Conservation (phyloP, 192 early-diverging fungal species). For the Coemansia sp. region DNA sequence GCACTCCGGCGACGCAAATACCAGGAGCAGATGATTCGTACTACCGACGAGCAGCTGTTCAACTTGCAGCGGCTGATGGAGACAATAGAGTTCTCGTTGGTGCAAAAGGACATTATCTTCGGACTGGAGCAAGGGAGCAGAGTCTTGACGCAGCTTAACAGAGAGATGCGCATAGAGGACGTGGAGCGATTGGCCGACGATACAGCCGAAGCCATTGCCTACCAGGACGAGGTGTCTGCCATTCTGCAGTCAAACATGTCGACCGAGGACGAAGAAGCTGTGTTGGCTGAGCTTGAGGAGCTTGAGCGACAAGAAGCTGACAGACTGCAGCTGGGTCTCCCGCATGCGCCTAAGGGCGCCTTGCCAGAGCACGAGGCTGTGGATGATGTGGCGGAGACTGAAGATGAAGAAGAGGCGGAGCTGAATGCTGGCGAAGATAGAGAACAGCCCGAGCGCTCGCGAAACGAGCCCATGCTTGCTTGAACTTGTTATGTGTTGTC, state of each 20-base stretch:
- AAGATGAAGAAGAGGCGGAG: constrained; percentile 7
- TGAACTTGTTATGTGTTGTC: background rate
- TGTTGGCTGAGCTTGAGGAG: constrained; percentile 73
- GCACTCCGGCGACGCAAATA: constrained; percentile 96
- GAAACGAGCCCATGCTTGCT: constrained; percentile 39
- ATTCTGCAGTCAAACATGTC: constrained; percentile 70
- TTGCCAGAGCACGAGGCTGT: constrained; percentile 7
- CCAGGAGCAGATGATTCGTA: constrained; percentile 80
- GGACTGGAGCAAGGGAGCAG: constrained; percentile 81
- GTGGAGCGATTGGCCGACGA: constrained; percentile 95
- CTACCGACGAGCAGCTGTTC: constrained; percentile 82
- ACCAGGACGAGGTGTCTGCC: constrained; percentile 78
- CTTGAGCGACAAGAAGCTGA: constrained; percentile 50
- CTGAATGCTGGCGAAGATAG: constrained; percentile 14
- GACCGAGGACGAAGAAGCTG: constrained; percentile 81
- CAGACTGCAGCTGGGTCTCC: constrained; percentile 18
- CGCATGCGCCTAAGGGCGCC: constrained; percentile 19
- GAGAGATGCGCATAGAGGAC: constrained; percentile 80
- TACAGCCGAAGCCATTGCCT: constrained; percentile 91
- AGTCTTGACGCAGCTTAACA: constrained; percentile 71
- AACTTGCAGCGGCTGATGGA: constrained; percentile 84
- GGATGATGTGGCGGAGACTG: background rate
- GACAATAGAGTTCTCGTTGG: constrained; percentile 86
- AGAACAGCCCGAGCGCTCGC: background rate
- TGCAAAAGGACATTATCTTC: constrained; percentile 85